Evolutionary conservation across 1,284 basidiomycete genomes (phyloP), one percentile per base, ranked within the genome.

Genomic region (Trichosporon sp.): DNA sequence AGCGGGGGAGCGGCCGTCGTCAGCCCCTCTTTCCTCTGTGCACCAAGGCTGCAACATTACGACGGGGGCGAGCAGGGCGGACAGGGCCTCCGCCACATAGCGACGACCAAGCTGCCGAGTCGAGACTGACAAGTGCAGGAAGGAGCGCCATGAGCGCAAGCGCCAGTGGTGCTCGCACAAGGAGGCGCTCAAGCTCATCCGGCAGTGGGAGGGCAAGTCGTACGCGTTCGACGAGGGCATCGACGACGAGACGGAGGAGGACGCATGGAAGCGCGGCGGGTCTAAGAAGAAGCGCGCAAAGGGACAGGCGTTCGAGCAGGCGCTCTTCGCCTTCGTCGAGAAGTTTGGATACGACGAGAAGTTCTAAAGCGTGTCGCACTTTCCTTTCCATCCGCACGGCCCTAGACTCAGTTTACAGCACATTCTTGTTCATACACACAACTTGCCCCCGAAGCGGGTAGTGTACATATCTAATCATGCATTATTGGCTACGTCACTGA

Each of bases 221-320:
- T 46, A 46, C 43, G 43, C n/a, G 7, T 26, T 21, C 19, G 51
- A 54, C 21, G 71, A 31, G 10, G 37, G 38, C 19, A 11, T 37
- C 32, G 69, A 48, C 1, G 65, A 6, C 31, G 68, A 51, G n/a
- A 61, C 2, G 12, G 68, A 71, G 3, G 69, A 21, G 19, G 70
- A 66, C 12, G 63, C 38, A 14, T 67, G 64, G 69, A 14, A 43
- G 35, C 71, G 68, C 61, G 69, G 71, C n/a, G 68, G 71, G 4
- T 69, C 66, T 43, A 70, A 72, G 67, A 82, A 81, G 72, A 80
- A 79, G 75, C 77, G 74, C 6, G 68, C 72, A 26, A 82, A 82
- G 69, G 76, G 78, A 1, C 75, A 75, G 21, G 77, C 78, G 19
- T 78, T 80, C 76, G 77, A 78, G 68, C 68, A 48, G 32, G 78